These are phyloP conservation scores for Luffa aegyptiaca DNA, from an alignment of 306 rosid species.

Conservation along the genomic window DNA sequence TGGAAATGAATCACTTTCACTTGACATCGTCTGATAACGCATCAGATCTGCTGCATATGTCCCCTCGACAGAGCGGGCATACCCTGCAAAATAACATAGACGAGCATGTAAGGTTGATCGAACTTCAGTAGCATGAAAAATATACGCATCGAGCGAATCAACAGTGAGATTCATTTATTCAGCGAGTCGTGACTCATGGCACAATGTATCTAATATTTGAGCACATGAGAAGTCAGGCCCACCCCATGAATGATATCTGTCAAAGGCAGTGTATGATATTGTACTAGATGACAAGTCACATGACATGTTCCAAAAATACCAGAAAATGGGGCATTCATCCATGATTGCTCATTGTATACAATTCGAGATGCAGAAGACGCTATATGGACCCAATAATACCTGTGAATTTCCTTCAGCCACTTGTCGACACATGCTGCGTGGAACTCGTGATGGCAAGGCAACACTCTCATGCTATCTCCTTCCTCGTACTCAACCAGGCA, in stretches of 20 bases:
- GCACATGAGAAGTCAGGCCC: neutral
- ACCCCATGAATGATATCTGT: neutral
- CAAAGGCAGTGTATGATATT: neutral
- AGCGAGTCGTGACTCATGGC: neutral
- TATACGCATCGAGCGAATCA: neutral
- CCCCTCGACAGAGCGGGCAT: conserved; percentile 91
- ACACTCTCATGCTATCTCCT: conserved; percentile 76
- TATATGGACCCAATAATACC: conserved; percentile 28
- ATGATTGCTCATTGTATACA: neutral
- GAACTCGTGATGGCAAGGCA: conserved; percentile 92
- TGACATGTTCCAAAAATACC: conserved; percentile 1
- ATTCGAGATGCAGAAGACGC: neutral
- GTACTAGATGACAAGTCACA: neutral
- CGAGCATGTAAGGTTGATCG: neutral
- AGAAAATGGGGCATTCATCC: neutral
- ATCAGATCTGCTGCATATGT: conserved; percentile 62
- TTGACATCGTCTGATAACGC: conserved; percentile 22
- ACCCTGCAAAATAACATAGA: conserved; percentile 53
- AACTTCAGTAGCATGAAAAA: neutral
- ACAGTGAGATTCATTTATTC: neutral
- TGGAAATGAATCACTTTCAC: neutral
- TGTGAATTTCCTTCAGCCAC: conserved; percentile 98
- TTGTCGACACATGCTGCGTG: conserved; percentile 88
- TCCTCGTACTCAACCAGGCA: conserved; percentile 99
- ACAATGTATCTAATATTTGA: neutral